A percentile compares a stretch with the other conserved stretches of the same genome.
Evolutionary conservation across 2,329 filamentous ascomycete species (phyloP).

Genomic region (Aciculosporium take): DNA sequence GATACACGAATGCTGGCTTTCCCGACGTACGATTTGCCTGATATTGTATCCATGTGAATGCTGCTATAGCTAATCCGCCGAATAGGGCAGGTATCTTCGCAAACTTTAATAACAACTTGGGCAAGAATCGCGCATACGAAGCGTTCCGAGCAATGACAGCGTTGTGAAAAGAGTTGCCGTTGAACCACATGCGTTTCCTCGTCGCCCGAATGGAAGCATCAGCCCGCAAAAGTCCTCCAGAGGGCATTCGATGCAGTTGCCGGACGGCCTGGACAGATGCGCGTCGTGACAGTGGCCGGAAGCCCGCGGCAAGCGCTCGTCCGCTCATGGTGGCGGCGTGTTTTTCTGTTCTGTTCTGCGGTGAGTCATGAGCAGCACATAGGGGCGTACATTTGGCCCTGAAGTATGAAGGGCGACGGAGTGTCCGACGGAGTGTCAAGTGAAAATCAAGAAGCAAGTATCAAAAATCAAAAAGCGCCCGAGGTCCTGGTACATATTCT

Average conservation of each 20-base stretch:
- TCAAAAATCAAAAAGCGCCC: too few species aligned
- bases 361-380: slow-evolving; percentile 1
- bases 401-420: background rate
- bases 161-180: slow-evolving; percentile 76
- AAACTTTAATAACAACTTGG: slow-evolving; percentile 83
- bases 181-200: slow-evolving; percentile 57
- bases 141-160: slow-evolving; percentile 48
- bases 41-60: slow-evolving; percentile 86
- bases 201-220: slow-evolving; percentile 48
- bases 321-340: slow-evolving; percentile 18
- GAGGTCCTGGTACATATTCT: too few species aligned
- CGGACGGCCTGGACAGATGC: slow-evolving; percentile 40
- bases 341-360: background rate
- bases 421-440: too few species aligned
- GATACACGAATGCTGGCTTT: background rate
- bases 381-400: background rate
- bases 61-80: slow-evolving; percentile 74
- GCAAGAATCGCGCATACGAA: slow-evolving; percentile 54
- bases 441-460: too few species aligned
- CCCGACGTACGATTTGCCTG: slow-evolving; percentile 68
- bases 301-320: slow-evolving; percentile 49
- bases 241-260: slow-evolving; percentile 51
- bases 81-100: slow-evolving; percentile 79
- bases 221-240: slow-evolving; percentile 53
- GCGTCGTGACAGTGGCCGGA: slow-evolving; percentile 52